Evolutionary conservation across 495 filamentous ascomycete genomes (phyloP), one percentile per base, ranked within the genome.

Genomic region (Talaromyces trachyspermus): DNA sequence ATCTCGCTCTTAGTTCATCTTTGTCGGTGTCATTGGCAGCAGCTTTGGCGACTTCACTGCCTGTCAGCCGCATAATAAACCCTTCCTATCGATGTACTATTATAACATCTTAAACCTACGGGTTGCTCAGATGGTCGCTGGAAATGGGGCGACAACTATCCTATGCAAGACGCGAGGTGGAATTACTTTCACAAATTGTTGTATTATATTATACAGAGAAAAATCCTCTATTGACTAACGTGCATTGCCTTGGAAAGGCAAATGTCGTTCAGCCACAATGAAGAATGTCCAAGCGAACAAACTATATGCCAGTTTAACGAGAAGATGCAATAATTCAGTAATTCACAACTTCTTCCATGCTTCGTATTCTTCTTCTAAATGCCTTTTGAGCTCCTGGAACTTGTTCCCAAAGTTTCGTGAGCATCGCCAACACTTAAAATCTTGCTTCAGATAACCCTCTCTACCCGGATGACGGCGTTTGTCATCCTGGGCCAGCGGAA

Each of bases 361-460:
- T 56, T 85, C 77, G 63, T 88, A 90, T 66, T 98, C 92, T 50
- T 74, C 69, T 29, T 74, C 79, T 52, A 98, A 64, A 74, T 98
- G 92, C 51, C 66, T 72, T 65, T 90, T 95, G 54, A 96, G 64
- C 63, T 70, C 68, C 38, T 71, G 65, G 61, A 95, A 95, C 51
- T 65, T 69, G 49, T 83, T 84, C 22, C 76, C 79, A 63, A 94
- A 96, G 8, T 75, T 70, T 62, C 62, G 71, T 2, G 82, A 81
- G 67, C 92, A 98, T 39, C 88, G 73, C 92, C 92, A 95, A 61
- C 92, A 98, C 32, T 62, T 58, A 60, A 94, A 74, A 46, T 88
- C 80, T 46, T 58, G 52, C 9, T 73, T 57, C 51, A 89, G 56
- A 53, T 78, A 89, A 37, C 74, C 68, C 49, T 78, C 69, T 44